Evolutionary conservation across 2,329 filamentous ascomycete genomes (phyloP).

Genomic region (Exserohilum rostratum): DNA sequence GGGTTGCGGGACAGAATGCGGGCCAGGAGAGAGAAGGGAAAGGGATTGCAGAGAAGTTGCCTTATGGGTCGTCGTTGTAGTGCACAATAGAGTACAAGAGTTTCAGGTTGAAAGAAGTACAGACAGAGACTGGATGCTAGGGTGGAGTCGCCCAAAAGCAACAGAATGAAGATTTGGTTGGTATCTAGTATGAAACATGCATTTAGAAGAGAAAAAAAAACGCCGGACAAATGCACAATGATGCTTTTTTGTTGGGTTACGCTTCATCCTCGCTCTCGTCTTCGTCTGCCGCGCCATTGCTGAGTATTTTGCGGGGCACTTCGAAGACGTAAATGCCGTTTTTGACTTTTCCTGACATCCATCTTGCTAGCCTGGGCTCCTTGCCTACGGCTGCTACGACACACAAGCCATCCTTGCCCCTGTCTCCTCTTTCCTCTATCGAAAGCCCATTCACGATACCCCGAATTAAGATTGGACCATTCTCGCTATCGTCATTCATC

Average conservation of each 20-base stretch:
- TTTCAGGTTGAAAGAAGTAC: not conserved
- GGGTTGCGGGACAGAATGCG: not conserved
- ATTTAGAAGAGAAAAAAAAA: not conserved
- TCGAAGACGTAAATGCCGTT: constrained; percentile 92
- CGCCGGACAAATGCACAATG: constrained; percentile 17
- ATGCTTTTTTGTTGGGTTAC: constrained; percentile 7
- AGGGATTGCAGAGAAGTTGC: not conserved
- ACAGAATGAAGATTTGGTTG: constrained; percentile 24
- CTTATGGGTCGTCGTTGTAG: not conserved
- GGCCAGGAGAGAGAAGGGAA: no score
- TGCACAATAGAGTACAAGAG: no score
- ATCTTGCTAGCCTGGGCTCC: constrained; percentile 83
- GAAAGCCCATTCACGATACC: constrained; percentile 90
- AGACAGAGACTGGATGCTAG: not conserved
- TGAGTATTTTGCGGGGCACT: constrained; percentile 59
- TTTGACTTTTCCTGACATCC: constrained; percentile 71
- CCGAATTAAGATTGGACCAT: constrained; percentile 55
- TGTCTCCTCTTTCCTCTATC: constrained; percentile 81
- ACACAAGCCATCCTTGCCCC: constrained; percentile 75
- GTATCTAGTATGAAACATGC: constrained; percentile 22
- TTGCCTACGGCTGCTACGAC: constrained; percentile 86
- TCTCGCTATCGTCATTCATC: constrained; percentile 16
- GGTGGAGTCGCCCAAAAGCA: not conserved
- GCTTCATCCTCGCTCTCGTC: constrained; percentile 14
- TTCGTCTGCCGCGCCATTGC: constrained; percentile 23